Percentiles rank a stretch among this genome's conserved stretches.
Evolutionary conservation across 179 eudicot species (phyloP).

Genomic region (Silene noctiflora): DNA sequence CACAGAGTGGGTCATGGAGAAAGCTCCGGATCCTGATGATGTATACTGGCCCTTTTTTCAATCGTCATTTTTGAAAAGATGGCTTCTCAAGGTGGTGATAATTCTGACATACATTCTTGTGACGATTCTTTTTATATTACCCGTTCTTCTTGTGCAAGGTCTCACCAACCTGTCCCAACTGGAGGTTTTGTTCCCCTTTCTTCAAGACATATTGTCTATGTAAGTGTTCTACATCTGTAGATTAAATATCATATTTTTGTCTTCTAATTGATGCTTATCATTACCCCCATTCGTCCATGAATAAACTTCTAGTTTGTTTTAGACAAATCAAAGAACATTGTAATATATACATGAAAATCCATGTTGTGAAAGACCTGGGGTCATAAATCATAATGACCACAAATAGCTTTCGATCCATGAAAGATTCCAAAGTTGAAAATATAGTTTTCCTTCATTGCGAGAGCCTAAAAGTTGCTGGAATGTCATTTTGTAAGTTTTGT

Average conservation of each 20-base stretch:
- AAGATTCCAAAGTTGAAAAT: no score
- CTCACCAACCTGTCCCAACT: conserved; percentile 78
- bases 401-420: no score
- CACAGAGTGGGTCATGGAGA: conserved; percentile 81
- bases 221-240: conserved; percentile 39
- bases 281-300: no score
- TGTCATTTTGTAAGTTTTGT: conserved; percentile 14
- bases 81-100: conserved; percentile 64
- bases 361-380: no score
- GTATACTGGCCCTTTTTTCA: conserved; percentile 95
- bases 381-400: no score
- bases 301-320: no score
- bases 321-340: no score
- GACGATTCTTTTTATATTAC: conserved; percentile 72
- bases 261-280: background rate
- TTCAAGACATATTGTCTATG: conserved; percentile 52
- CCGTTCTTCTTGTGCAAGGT: conserved; percentile 86
- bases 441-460: background rate
- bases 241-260: background rate
- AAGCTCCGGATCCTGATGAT: conserved; percentile 90
- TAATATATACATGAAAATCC: no score
- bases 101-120: conserved; percentile 50
- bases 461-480: background rate
- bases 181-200: conserved; percentile 76
- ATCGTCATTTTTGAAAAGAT: conserved; percentile 63